Percentiles rank a stretch among this genome's conserved stretches.
phyloP scores from a whole-genome alignment of 345 rosid genomes.

The Mangifera indica region DNA sequence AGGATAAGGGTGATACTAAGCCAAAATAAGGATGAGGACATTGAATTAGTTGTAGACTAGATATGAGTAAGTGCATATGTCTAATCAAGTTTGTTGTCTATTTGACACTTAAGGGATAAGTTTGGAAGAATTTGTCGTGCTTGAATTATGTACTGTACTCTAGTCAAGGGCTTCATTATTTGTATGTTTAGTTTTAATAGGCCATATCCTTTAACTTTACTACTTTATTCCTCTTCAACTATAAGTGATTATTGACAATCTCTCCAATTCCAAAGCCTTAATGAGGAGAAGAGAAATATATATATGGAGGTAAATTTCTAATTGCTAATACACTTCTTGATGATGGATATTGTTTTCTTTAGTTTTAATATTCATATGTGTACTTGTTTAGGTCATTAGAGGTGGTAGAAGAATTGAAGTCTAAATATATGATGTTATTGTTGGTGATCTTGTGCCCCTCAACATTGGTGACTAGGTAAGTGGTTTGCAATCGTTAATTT shows the following conservation, averaged over 20 bases:
- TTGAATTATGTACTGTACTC: too few relatives aligned
- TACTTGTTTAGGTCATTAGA: constrained; percentile 59
- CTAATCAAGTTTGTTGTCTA: too few relatives aligned
- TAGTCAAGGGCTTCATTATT: too few relatives aligned
- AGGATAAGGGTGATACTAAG: too few relatives aligned
- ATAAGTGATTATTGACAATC: constrained; percentile 95
- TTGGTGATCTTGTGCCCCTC: constrained; percentile 94
- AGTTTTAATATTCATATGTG: constrained; percentile 14
- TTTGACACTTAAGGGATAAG: too few relatives aligned
- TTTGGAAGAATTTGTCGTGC: too few relatives aligned
- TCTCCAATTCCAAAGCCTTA: constrained; percentile 94
- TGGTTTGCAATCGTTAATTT: constrained; percentile 16
- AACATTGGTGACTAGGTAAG: constrained; percentile 94
- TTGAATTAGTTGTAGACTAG: too few relatives aligned
- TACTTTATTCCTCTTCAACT: constrained; percentile 46
- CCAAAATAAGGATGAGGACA: too few relatives aligned
- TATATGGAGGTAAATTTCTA: constrained; percentile 64
- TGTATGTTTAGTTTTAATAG: too few relatives aligned
- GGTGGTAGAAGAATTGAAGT: constrained; percentile 78
- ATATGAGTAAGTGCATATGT: too few relatives aligned
- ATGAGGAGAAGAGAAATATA: constrained; percentile 93
- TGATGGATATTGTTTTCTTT: constrained; percentile 11
- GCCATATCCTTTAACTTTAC: neutral
- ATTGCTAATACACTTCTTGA: constrained; percentile 6
- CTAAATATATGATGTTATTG: constrained; percentile 90